phyloP scores from a whole-genome alignment of 768 basidiomycete species.

The Mycena alexandri region DNA sequence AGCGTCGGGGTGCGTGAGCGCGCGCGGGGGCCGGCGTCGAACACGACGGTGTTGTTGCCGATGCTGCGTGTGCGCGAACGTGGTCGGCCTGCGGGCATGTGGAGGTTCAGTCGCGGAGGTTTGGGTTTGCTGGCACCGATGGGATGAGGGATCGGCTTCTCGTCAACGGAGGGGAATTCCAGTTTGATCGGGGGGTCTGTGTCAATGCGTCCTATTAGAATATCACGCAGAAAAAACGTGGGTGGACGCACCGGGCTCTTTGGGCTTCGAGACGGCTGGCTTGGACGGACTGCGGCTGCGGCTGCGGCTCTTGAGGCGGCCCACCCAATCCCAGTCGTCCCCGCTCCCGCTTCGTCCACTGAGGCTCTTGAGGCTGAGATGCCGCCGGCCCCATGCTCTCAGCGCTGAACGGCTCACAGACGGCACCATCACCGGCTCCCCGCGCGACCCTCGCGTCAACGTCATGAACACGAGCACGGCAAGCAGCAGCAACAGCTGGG shows the following conservation, averaged over 20 bases:
- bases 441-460: constrained; percentile 79
- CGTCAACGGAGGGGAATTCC: constrained; percentile 26
- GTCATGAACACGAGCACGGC: constrained; percentile 89
- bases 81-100: neutral
- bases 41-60: constrained; percentile 28
- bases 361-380: constrained; percentile 32
- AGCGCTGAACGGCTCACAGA: constrained; percentile 27
- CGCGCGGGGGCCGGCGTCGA: constrained; percentile 18
- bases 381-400: constrained; percentile 35
- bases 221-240: neutral
- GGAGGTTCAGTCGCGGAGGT: constrained; percentile 32
- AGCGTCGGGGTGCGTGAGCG: constrained; percentile 27
- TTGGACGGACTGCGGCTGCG: constrained; percentile 21
- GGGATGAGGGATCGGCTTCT: constrained; percentile 4
- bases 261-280: constrained; percentile 5
- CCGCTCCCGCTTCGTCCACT: constrained; percentile 28
- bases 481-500: constrained; percentile 87
- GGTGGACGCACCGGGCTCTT: neutral
- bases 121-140: constrained; percentile 23
- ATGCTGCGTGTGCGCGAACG: constrained; percentile 29
- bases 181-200: constrained; percentile 26
- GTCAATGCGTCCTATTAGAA: neutral
- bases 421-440: constrained; percentile 44
- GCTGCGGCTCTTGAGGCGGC: constrained; percentile 31
- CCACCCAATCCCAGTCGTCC: constrained; percentile 39